Conservation (phyloP, 805 yeast genomes). For the Yarrowia divulgata region DNA sequence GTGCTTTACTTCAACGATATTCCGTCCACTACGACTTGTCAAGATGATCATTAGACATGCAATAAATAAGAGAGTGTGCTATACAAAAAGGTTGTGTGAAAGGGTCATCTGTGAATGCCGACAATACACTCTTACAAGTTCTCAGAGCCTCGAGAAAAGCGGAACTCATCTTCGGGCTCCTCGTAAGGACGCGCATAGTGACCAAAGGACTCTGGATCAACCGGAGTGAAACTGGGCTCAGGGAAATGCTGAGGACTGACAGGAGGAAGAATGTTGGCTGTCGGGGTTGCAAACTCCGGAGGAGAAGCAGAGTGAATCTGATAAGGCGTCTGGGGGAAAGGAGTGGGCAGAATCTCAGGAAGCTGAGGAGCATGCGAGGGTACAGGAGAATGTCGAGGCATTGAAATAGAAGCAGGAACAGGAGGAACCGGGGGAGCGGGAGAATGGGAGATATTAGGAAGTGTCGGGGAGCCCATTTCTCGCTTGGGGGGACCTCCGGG, state of each 20-base stretch:
- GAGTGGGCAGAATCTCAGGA: conserved; percentile 9
- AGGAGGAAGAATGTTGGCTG: conserved; percentile 16
- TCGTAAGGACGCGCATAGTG: conserved; percentile 20
- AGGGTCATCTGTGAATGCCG: neutral
- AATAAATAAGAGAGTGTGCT: conserved; percentile 26
- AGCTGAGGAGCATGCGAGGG: conserved; percentile 21
- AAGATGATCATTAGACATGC: conserved; percentile 8
- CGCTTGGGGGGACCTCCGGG: neutral
- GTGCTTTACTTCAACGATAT: too few species aligned
- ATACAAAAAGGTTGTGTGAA: conserved; percentile 3
- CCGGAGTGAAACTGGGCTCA: conserved; percentile 23
- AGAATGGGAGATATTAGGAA: conserved; percentile 3
- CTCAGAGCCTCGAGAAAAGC: conserved; percentile 12
- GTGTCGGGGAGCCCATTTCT: neutral
- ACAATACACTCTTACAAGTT: neutral
- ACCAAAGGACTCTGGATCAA: neutral
- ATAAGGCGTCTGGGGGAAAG: conserved; percentile 24
- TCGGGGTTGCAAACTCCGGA: conserved; percentile 8
- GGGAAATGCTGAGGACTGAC: conserved; percentile 35
- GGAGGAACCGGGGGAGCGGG: neutral
- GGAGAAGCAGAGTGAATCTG: conserved; percentile 17
- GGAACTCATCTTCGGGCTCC: conserved; percentile 14
- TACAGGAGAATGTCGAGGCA: conserved; percentile 28
- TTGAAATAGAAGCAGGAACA: neutral
- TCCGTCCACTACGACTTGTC: too few species aligned